Evolutionary conservation across 768 basidiomycete species (phyloP).

Genomic region (Mycena belliarum): DNA sequence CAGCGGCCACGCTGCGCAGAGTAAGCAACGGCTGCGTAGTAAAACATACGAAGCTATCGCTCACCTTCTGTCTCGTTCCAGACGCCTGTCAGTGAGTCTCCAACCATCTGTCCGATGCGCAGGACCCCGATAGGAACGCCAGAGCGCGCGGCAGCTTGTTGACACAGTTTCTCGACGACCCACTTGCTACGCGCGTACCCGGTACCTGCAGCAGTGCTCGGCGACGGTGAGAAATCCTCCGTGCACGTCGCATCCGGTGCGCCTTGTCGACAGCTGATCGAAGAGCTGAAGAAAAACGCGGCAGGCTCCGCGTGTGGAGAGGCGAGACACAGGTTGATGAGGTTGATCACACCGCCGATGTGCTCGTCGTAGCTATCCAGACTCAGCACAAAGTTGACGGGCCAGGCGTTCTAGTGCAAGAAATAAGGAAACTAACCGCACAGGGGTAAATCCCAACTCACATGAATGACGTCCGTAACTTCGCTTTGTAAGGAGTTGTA

Average conservation of each 20-base stretch:
- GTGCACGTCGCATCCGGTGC: conserved; percentile 29
- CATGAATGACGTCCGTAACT: conserved; percentile 50
- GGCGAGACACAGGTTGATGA: conserved; percentile 48
- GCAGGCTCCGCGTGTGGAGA: conserved; percentile 35
- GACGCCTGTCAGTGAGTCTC: conserved; percentile 46
- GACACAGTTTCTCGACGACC: conserved; percentile 54
- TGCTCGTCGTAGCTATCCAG: conserved; percentile 42
- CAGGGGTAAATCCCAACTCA: conserved; percentile 18
- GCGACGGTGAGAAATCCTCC: conserved; percentile 36
- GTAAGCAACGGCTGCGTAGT: conserved; percentile 7
- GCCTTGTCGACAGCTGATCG: conserved; percentile 40
- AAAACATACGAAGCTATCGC: conserved; percentile 1
- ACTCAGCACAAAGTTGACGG: conserved; percentile 54
- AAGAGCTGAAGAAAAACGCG: conserved; percentile 54
- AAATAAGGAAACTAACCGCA: background rate
- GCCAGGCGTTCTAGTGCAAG: conserved; percentile 49
- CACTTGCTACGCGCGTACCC: conserved; percentile 48
- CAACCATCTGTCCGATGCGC: conserved; percentile 59
- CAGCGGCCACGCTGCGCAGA: conserved; percentile 31
- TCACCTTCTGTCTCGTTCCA: conserved; percentile 55
- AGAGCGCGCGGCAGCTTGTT: conserved; percentile 36
- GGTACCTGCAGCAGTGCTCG: conserved; percentile 36
- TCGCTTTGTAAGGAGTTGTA: conserved; percentile 37
- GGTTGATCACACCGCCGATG: conserved; percentile 49
- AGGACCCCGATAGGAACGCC: conserved; percentile 36